A percentile compares a stretch with the other conserved stretches of the same genome.
Evolutionary conservation across 352 stramenopile species (phyloP).

Genomic region (Plasmopara viticola): DNA sequence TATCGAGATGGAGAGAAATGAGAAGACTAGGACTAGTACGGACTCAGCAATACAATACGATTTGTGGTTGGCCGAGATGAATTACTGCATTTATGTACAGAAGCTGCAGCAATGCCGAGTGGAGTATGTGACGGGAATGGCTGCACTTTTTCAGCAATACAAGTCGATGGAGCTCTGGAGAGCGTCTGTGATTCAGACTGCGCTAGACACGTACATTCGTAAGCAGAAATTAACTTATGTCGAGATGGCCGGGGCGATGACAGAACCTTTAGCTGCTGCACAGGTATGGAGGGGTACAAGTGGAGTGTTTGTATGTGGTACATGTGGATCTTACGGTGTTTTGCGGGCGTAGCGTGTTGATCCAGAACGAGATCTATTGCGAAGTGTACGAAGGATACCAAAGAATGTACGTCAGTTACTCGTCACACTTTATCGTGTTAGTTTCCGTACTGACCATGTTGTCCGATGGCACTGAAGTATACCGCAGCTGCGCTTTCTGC

Average conservation of each 20-base stretch:
- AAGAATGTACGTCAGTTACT: constrained; percentile 53
- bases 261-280: constrained; percentile 48
- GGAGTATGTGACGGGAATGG: constrained; percentile 83
- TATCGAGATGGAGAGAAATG: constrained; percentile 46
- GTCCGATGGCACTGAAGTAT: constrained; percentile 27
- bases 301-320: background rate
- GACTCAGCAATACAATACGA: constrained; percentile 25
- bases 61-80: constrained; percentile 68
- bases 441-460: constrained; percentile 2
- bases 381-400: constrained; percentile 73
- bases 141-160: constrained; percentile 72
- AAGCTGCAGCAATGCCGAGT: constrained; percentile 52
- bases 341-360: constrained; percentile 54
- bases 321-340: constrained; percentile 3
- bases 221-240: constrained; percentile 79
- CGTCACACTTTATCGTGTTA: background rate
- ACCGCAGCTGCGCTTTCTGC: constrained; percentile 57
- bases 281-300: constrained; percentile 35
- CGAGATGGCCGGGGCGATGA: constrained; percentile 59
- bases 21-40: constrained; percentile 3
- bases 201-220: constrained; percentile 67
- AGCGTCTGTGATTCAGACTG: constrained; percentile 70
- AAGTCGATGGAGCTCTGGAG: constrained; percentile 73
- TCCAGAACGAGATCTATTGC: constrained; percentile 66
- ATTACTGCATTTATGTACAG: constrained; percentile 71